Percentiles rank a stretch among this genome's conserved stretches.
Evolutionary conservation across 805 yeast species (phyloP).

Genomic region (Naumovozyma baii): DNA sequence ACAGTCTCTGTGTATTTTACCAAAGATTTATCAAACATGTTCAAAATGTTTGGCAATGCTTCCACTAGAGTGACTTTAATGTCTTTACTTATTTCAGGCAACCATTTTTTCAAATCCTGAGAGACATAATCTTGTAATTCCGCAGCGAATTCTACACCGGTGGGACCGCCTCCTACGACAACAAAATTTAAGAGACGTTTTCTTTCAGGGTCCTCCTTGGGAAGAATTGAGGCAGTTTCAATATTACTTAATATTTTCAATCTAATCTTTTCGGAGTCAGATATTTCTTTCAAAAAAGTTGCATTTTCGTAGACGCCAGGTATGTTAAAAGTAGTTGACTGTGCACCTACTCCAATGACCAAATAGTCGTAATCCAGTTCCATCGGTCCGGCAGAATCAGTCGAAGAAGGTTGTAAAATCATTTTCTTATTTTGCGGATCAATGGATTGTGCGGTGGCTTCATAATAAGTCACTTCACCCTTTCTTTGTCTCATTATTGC

Average conservation of each 20-base stretch:
- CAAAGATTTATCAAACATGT: constrained; percentile 59
- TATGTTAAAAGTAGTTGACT: constrained; percentile 88
- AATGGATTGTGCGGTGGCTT: constrained; percentile 81
- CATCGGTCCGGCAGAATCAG: constrained; percentile 37
- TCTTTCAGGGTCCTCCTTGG: constrained; percentile 65
- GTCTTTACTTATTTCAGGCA: constrained; percentile 76
- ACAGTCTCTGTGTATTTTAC: constrained; percentile 74
- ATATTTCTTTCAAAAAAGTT: constrained; percentile 79
- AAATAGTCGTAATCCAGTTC: constrained; percentile 64
- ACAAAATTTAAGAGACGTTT: constrained; percentile 76
- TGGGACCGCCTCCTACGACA: constrained; percentile 97
- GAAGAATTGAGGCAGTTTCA: constrained; percentile 78
- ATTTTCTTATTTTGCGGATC: constrained; percentile 64
- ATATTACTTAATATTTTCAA: constrained; percentile 73
- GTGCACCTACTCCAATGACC: constrained; percentile 90
- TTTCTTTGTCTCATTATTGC: constrained; percentile 68
- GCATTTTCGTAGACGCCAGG: constrained; percentile 91
- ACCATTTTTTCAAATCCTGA: constrained; percentile 82
- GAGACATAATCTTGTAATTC: constrained; percentile 90
- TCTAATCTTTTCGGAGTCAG: constrained; percentile 79
- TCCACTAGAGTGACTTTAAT: constrained; percentile 78
- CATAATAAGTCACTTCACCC: constrained; percentile 74
- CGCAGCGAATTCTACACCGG: constrained; percentile 97
- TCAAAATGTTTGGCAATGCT: constrained; percentile 82
- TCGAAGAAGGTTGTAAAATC: constrained; percentile 41